Evolutionary conservation across 805 yeast species (phyloP), one percentile per base, ranked within the genome.

Genomic region (Starmerella floricola): DNA sequence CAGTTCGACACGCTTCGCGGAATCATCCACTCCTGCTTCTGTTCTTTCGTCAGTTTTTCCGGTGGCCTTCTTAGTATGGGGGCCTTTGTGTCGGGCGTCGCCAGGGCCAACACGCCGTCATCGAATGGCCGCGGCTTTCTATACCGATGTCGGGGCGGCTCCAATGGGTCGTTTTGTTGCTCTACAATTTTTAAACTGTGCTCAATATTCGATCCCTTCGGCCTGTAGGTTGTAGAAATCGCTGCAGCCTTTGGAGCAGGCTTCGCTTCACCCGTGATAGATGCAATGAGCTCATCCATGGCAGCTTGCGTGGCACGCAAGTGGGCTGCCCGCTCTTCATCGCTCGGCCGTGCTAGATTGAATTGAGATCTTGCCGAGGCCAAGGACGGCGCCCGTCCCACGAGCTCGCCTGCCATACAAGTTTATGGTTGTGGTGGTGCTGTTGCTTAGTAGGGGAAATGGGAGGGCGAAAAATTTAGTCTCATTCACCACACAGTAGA

Each of bases 1-100:
- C 97, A 91, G 59, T 84, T 85, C 1, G 97, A 88, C 0, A 88
- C 73, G 1, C 93, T 84, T 0, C 94, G 78, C 0, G 97, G 97
- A 24, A 91, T 85, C 36, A 71, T 69, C 95, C 96, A 88, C 47
- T 73, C 70, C 21, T 72, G 74, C 49, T 76, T 81, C 40, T 86
- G 94, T 50, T 79, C 83, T 21, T 74, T 73, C 0, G 86, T 72
- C 16, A 79, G 58, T 53, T 69, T 64, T 18, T 61, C 44, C 3
- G 73, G 74, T 5, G 75, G 68, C n/a, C 71, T 65, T 21, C 65
- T 61, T 24, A 69, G 60, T 24, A 74, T 65, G n/a, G 82, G 76
- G 34, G 85, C 68, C 0, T 33, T 8, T 6, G 42, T 48, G 2
- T 31, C 43, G 6, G 26, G 12, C 13, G 34, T 19, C 8, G 40